Conservation (phyloP, 164 flowering plant species). For the Kingdonia uniflora region DNA sequence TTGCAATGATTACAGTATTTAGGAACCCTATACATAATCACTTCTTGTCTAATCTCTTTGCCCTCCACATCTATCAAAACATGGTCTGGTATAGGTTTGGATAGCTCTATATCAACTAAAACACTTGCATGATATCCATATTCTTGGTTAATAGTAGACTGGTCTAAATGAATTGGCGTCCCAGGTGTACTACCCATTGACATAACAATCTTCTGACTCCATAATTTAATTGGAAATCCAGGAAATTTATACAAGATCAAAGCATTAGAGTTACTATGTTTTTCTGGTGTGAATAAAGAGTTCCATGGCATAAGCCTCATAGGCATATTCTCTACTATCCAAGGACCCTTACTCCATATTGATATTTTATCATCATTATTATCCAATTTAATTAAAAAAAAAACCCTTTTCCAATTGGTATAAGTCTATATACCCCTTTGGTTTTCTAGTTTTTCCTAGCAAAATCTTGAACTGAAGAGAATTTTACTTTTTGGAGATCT, state of each 20-base stretch:
- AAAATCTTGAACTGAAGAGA: too few relatives aligned
- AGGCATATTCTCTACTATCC: not conserved
- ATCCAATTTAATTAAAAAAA: not conserved
- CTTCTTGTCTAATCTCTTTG: too few relatives aligned
- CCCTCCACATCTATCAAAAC: too few relatives aligned
- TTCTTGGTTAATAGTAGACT: not conserved
- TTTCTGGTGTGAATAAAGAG: not conserved
- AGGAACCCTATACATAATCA: not conserved
- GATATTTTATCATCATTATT: not conserved
- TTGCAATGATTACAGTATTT: not conserved
- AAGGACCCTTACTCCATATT: not conserved
- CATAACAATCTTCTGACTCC: not conserved
- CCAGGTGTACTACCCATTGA: not conserved
- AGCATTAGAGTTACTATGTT: not conserved
- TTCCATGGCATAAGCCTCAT: not conserved
- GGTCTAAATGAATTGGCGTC: not conserved
- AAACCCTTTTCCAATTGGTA: not conserved
- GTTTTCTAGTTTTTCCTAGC: too few relatives aligned
- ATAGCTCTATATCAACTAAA: not conserved
- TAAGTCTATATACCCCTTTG: too few relatives aligned
- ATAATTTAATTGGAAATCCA: not conserved
- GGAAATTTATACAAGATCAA: not conserved
- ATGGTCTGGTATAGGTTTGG: not conserved
- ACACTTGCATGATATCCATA: not conserved
- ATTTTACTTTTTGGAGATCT: too few relatives aligned